Base-by-base conservation (phyloP, 441 rosid genomes). In the Eruca vesicaria region DNA sequence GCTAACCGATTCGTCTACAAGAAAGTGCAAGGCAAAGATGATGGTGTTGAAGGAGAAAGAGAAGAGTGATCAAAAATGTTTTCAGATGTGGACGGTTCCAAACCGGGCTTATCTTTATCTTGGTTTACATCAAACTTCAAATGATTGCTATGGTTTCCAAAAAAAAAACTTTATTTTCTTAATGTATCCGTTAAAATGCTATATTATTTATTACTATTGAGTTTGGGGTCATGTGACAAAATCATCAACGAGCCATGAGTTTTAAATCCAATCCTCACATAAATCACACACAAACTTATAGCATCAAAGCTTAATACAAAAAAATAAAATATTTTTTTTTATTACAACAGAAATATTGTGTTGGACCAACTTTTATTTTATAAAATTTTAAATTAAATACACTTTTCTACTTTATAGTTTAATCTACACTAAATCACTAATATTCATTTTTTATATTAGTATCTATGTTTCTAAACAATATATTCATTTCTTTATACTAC, bases 1-100 rank as follows among this genome's bases (percentile, higher is more conserved):
- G 86, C 97, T 12, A 83, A 58, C n/a, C 50, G 82, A 15, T 94
- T 91, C 61, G 86, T 80, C 79, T 91, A 90, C 83, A 94, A 87
- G 79, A 89, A 82, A 63, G 76, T 83, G 20, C 77, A 75, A 60
- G 83, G 72, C 55, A 87, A 76, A 28, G 71, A 48, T 41, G 50
- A 21, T 57, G 57, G 12, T 28, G 69, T 45, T 66, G 50, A 71
- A 33, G 72, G 58, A 52, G 76, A 65, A 33, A 26, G 63, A 71
- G 63, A 38, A 14, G 60, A 28, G 66, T 77, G 80, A 77, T 45
- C 32, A 57, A 32, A n/a, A 31, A 19, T 60, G 73, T 6, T 48
- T 48, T 50, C 16, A 43, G 11, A 48, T 3, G 2, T 12, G 58
- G 28, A 52, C 8, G 50, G 58, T 52, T 12, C 26, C 33, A 57